phyloP scores from a whole-genome alignment of 768 basidiomycete genomes.

The Termitomyces sp. region DNA sequence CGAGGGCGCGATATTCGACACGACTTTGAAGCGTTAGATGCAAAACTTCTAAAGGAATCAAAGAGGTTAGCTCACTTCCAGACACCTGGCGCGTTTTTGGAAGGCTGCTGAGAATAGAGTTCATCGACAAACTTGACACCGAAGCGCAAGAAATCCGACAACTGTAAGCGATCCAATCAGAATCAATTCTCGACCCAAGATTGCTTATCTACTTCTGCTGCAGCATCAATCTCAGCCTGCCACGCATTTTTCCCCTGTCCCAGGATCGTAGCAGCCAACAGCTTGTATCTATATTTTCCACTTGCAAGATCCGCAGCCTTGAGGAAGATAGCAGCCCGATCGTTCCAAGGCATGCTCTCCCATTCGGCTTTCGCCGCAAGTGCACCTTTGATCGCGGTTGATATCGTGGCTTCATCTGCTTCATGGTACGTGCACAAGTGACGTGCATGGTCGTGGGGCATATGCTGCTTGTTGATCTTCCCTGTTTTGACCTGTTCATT shows the following conservation, averaged over 20 bases:
- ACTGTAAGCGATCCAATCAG: conserved; percentile 30
- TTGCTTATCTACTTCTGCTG: conserved; percentile 63
- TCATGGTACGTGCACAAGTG: conserved; percentile 85
- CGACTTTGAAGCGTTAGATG: conserved; percentile 46
- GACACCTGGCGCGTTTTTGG: conserved; percentile 75
- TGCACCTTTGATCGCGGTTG: conserved; percentile 80
- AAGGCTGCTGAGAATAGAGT: conserved; percentile 85
- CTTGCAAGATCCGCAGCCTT: conserved; percentile 95
- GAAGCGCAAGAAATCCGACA: conserved; percentile 93
- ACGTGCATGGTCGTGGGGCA: conserved; percentile 82
- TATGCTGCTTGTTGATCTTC: conserved; percentile 67
- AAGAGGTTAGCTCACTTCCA: conserved; percentile 75
- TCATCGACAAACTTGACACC: conserved; percentile 97
- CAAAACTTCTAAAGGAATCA: not conserved
- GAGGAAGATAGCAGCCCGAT: conserved; percentile 96
- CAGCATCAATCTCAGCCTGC: conserved; percentile 99
- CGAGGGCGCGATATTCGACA: conserved; percentile 93
- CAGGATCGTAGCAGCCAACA: conserved; percentile 95
- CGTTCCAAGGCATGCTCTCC: conserved; percentile 95
- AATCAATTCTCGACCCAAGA: not conserved
- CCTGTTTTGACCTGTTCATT: conserved; percentile 69
- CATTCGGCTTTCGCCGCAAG: conserved; percentile 82
- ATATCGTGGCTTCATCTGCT: conserved; percentile 72
- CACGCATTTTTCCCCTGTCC: conserved; percentile 99
- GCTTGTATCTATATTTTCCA: conserved; percentile 92